Percentiles rank a stretch among this genome's conserved stretches.
phyloP scores from a whole-genome alignment of 1,284 basidiomycete species.

The Coniophora puteana region DNA sequence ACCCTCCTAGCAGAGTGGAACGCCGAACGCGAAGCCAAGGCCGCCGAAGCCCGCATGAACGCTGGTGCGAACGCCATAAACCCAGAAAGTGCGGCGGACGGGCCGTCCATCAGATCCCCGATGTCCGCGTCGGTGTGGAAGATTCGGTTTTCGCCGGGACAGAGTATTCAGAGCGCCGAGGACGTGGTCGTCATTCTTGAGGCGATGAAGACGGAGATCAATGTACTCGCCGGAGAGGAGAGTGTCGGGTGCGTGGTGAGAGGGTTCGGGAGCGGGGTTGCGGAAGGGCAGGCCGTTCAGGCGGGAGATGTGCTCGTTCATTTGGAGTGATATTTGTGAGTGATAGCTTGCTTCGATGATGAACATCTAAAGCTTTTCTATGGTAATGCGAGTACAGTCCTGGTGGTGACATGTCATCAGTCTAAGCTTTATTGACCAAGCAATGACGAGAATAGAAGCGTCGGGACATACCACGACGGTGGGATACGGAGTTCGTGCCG shows the following conservation, averaged over 20 bases:
- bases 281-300: constrained; percentile 38
- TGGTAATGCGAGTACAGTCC: constrained; percentile 2
- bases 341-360: not conserved
- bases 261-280: constrained; percentile 36
- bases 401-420: not conserved
- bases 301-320: constrained; percentile 45
- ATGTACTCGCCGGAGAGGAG: constrained; percentile 40
- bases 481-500: too few relatives aligned
- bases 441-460: not conserved
- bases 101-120: constrained; percentile 28
- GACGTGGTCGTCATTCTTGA: constrained; percentile 57
- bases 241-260: constrained; percentile 42
- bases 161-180: constrained; percentile 40
- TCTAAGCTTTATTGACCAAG: constrained; percentile 1
- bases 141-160: constrained; percentile 42
- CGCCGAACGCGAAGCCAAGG: constrained; percentile 14
- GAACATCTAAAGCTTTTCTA: not conserved
- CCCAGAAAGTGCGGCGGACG: constrained; percentile 19
- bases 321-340: not conserved
- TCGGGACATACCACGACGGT: not conserved
- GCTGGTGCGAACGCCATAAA: constrained; percentile 12
- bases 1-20: constrained; percentile 21
- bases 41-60: not conserved
- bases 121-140: constrained; percentile 60
- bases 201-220: constrained; percentile 74